Evolutionary conservation across 441 rosid genomes (phyloP).

Genomic region (Macaranga tanarius): DNA sequence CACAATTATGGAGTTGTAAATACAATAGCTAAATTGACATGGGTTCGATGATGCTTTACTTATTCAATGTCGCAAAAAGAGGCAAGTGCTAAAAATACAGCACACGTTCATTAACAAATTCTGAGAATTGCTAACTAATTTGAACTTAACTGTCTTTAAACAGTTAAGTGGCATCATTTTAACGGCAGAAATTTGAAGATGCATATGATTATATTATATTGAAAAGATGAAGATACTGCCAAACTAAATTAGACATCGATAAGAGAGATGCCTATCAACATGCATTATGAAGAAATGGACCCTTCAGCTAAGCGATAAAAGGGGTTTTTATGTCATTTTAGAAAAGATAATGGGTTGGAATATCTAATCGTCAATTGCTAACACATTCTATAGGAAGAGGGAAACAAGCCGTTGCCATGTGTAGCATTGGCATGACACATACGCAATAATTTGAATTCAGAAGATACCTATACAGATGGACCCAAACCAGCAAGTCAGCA

Average conservation of each 20-base stretch:
- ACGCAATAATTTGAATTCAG: slow-evolving; percentile 18
- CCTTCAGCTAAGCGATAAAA: background rate
- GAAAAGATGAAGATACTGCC: background rate
- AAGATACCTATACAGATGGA: slow-evolving; percentile 22
- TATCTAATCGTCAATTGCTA: slow-evolving; percentile 17
- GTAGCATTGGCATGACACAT: background rate
- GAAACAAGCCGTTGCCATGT: background rate
- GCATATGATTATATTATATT: background rate
- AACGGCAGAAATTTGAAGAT: background rate
- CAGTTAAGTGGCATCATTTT: background rate
- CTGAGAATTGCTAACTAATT: background rate
- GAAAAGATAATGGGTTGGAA: background rate
- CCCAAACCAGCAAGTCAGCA: slow-evolving; percentile 34
- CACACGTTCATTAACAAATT: too few species aligned
- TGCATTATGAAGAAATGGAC: background rate
- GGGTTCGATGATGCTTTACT: background rate
- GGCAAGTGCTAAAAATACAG: background rate
- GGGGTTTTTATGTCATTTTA: slow-evolving; percentile 20
- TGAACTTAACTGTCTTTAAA: background rate
- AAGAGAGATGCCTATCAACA: background rate
- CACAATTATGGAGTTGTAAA: too few species aligned
- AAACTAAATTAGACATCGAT: background rate
- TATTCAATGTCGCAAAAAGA: too few species aligned
- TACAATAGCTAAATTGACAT: too few species aligned
- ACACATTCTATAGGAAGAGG: background rate